Conservation (phyloP, 352 stramenopile genomes). For the Plasmopara halstedii region DNA sequence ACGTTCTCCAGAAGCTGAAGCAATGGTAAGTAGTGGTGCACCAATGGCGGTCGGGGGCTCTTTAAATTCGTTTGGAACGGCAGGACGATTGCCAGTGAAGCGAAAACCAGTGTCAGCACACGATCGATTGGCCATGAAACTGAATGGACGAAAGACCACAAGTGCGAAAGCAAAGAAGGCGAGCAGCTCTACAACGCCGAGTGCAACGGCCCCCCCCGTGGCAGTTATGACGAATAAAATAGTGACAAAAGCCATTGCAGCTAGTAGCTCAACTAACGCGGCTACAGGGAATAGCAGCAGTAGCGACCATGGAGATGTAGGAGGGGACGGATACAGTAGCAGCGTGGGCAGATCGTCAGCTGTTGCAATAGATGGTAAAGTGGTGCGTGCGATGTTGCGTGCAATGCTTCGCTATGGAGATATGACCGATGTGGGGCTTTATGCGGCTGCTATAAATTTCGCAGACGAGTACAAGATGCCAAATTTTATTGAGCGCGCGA, state of each 20-base stretch:
- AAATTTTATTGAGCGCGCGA: conserved; percentile 66
- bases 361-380: conserved; percentile 36
- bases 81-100: conserved; percentile 34
- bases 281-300: conserved; percentile 17
- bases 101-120: conserved; percentile 63
- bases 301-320: conserved; percentile 38
- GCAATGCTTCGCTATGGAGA: conserved; percentile 73
- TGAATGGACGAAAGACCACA: conserved; percentile 48
- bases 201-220: conserved; percentile 37
- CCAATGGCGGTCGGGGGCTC: conserved; percentile 41
- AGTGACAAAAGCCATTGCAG: conserved; percentile 23
- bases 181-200: conserved; percentile 2
- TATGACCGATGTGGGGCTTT: conserved; percentile 62
- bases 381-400: conserved; percentile 63
- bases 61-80: conserved; percentile 41
- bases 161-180: conserved; percentile 47
- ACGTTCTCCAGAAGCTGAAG: conserved; percentile 57
- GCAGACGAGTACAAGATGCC: conserved; percentile 72
- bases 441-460: conserved; percentile 44
- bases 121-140: conserved; percentile 64
- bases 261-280: conserved; percentile 6
- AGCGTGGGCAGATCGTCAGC: conserved; percentile 22
- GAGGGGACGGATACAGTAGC: conserved; percentile 25
- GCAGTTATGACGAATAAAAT: conserved; percentile 42
- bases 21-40: conserved; percentile 22